Evolutionary conservation across 2,329 filamentous ascomycete genomes (phyloP).

Genomic region (Ophiostoma ips): DNA sequence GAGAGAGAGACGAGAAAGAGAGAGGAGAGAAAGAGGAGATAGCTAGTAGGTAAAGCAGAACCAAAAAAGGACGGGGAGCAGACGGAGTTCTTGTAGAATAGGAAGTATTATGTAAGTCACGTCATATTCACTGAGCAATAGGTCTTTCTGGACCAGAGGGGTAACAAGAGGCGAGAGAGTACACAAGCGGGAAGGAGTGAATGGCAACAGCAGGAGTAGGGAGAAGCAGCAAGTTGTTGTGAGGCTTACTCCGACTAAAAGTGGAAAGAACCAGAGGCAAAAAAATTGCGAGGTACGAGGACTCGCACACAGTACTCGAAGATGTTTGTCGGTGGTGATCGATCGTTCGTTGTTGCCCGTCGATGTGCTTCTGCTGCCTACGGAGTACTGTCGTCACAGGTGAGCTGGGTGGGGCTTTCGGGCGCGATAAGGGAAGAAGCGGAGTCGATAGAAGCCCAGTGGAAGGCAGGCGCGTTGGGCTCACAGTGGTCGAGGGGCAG

Average conservation of each 20-base stretch:
- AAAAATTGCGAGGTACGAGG: neutral
- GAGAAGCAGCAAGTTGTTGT: neutral
- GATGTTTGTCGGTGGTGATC: neutral
- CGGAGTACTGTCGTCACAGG: neutral
- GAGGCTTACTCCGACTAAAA: neutral
- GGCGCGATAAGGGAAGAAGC: neutral
- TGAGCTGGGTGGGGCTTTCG: neutral
- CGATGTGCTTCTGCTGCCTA: constrained; percentile 1
- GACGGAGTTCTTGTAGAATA: constrained; percentile 4
- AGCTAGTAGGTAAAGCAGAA: neutral
- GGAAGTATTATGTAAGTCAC: constrained; percentile 7
- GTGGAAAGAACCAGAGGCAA: neutral
- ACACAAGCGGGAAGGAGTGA: neutral
- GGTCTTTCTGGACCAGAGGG: neutral
- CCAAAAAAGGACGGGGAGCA: constrained; percentile 3
- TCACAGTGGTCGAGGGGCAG: neutral
- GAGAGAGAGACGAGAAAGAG: neutral
- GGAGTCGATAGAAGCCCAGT: neutral
- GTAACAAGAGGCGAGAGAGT: neutral
- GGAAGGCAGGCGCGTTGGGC: neutral
- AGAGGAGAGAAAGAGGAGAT: neutral
- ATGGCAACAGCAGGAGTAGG: neutral
- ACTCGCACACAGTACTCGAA: neutral
- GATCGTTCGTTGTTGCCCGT: neutral
- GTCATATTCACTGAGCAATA: constrained; percentile 11